Base-by-base conservation (phyloP, 2,329 filamentous ascomycete species). In the Colletotrichum horii region DNA sequence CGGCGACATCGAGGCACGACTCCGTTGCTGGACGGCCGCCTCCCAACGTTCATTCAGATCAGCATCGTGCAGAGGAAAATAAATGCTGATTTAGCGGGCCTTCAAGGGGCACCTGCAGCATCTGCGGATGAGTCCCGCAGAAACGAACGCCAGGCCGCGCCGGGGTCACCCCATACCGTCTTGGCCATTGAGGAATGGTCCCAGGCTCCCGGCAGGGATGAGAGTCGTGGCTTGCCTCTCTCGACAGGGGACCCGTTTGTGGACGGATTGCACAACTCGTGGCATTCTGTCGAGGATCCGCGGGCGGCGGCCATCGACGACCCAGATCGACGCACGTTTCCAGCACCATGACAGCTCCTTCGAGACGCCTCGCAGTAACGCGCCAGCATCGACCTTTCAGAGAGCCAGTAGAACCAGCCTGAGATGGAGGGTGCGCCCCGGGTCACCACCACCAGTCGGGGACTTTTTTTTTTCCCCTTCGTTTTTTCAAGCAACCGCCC, bases 221-320 rank as follows among this genome's bases (percentile, higher is more conserved):
- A 61, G 56, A 68, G 70, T 70, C 66, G 48, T 36, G 56, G 30
- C 68, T 62, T 28, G 71, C 28, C 43, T 66, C 52, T 36, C 15
- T 65, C 43, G 73, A 56, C 55, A 34, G 24, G 66, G 71, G 24
- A 24, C n/a, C 66, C 66, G 66, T 64, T 71, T 74, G 67, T 70
- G 67, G 60, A 61, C 32, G 71, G 67, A 61, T 60, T 71, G 71
- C 71, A 61, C 67, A 74, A 74, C 67, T 74, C 52, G 60, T 66
- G 66, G 67, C 67, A 65, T 71, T 74, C 34, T 43, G 60, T 58
- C 66, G 66, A 60, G 66, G 58, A 70, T 65, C 48, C 30, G 48
- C 32, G 43, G 24, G 22, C 26, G 26, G 38, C 24, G 48, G 26
- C 14, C 28, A 28, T 71, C 60, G 36, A 28, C 60, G n/a, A 60